phyloP scores from a whole-genome alignment of 106 monocot species.

The Allium cepa region DNA sequence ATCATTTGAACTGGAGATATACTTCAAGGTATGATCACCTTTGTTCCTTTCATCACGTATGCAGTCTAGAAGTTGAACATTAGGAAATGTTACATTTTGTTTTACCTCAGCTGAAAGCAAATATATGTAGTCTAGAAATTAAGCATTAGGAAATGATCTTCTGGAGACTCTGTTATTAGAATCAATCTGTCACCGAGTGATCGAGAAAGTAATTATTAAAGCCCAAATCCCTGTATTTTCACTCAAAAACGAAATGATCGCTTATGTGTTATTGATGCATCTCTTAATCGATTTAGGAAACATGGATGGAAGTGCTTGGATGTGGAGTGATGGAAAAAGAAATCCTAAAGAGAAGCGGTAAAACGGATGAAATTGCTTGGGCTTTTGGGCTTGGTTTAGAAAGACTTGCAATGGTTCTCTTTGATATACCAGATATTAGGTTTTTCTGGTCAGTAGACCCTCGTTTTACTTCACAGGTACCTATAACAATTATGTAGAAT shows the following conservation, averaged over 20 bases:
- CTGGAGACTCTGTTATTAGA: not conserved
- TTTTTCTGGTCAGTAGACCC: constrained; percentile 92
- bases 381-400: constrained; percentile 98
- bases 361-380: constrained; percentile 75
- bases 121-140: not conserved
- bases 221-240: too few relatives aligned
- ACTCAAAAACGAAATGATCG: too few relatives aligned
- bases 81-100: too few relatives aligned
- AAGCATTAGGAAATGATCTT: not conserved
- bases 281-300: constrained; percentile 37
- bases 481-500: not conserved
- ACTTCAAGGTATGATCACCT: constrained; percentile 70
- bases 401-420: constrained; percentile 93
- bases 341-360: constrained; percentile 72
- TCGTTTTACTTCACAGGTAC: constrained; percentile 90
- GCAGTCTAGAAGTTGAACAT: too few relatives aligned
- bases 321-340: constrained; percentile 97
- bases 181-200: not conserved
- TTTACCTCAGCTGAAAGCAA: not conserved
- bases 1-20: constrained; percentile 97
- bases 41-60: too few relatives aligned
- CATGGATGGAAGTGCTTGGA: constrained; percentile 97
- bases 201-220: too few relatives aligned
- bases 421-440: constrained; percentile 96
- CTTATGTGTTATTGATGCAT: constrained; percentile 1